A percentile compares a stretch with the other conserved stretches of the same genome.
Conservation (phyloP, 257 asterid genomes). For the Rubia yunnanensis region DNA sequence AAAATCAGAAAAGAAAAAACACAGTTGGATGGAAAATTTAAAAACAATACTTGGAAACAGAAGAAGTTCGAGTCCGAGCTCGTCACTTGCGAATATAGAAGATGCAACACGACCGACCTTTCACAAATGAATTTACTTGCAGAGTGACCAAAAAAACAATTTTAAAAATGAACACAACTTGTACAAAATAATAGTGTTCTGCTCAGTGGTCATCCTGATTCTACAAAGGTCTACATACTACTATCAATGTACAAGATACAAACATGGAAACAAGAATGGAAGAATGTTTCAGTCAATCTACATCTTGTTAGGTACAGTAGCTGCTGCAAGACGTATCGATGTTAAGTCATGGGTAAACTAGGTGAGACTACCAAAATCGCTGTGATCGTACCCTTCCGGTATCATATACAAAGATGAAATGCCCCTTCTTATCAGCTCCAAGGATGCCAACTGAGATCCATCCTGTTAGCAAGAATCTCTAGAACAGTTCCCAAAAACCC, state of each 20-base stretch:
- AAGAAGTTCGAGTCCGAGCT: too few species aligned
- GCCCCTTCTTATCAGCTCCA: constrained; percentile 18
- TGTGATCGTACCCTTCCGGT: constrained; percentile 17
- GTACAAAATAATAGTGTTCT: constrained; percentile 1
- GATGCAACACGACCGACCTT: neutral
- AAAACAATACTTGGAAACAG: too few species aligned
- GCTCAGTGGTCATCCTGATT: constrained; percentile 23
- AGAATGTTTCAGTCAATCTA: constrained; percentile 16
- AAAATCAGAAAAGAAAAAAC: neutral
- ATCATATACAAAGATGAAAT: constrained; percentile 30
- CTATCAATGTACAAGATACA: constrained; percentile 43
- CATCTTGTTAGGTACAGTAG: constrained; percentile 35
- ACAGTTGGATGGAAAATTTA: neutral
- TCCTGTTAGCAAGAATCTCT: constrained; percentile 20
- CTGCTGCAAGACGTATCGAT: constrained; percentile 22
- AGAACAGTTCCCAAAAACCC: constrained; percentile 21
- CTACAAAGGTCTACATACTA: constrained; percentile 24
- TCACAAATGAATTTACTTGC: neutral
- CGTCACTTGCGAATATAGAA: neutral
- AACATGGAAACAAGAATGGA: constrained; percentile 23
- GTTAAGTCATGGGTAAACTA: constrained; percentile 14
- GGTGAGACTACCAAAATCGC: constrained; percentile 13
- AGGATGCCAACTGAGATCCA: constrained; percentile 15
- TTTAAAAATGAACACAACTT: constrained; percentile 12
- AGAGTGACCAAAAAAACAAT: neutral